Percentiles rank a stretch among this genome's conserved stretches.
phyloP scores from a whole-genome alignment of 2,329 filamentous ascomycete genomes.

The Colletotrichum camelliae region DNA sequence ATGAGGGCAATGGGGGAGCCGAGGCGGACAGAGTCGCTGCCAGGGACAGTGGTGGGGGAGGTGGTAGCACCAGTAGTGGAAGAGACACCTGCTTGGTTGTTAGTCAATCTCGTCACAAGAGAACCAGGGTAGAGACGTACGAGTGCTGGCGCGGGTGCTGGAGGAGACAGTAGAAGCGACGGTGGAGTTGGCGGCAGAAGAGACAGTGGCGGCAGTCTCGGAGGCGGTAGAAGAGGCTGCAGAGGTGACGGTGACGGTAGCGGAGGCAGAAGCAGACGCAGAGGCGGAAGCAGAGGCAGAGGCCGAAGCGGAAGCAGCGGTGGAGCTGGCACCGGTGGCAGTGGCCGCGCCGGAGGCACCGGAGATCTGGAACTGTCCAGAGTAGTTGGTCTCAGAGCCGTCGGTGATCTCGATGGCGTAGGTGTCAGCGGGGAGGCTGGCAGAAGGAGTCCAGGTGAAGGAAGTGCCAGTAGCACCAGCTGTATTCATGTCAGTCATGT shows the following conservation, averaged over 20 bases:
- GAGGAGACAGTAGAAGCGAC: constrained; percentile 16
- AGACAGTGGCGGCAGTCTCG: constrained; percentile 15
- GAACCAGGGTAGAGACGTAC: not conserved
- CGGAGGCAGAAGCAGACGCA: constrained; percentile 17
- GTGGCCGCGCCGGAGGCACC: constrained; percentile 26
- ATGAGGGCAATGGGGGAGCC: constrained; percentile 46
- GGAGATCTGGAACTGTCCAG: constrained; percentile 39
- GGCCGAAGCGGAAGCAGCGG: constrained; percentile 14
- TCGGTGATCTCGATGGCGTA: constrained; percentile 55
- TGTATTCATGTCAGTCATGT: constrained; percentile 21
- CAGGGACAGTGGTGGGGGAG: constrained; percentile 35
- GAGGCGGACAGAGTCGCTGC: constrained; percentile 28
- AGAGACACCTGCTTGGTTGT: constrained; percentile 20
- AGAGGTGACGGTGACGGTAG: constrained; percentile 20
- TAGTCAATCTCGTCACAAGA: not conserved
- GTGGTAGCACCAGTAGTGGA: constrained; percentile 36
- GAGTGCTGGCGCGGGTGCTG: constrained; percentile 20
- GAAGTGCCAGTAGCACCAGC: constrained; percentile 37
- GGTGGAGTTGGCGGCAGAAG: constrained; percentile 9
- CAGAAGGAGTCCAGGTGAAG: constrained; percentile 43
- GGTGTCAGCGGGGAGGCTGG: constrained; percentile 39
- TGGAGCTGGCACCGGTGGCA: constrained; percentile 18
- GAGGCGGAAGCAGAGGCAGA: constrained; percentile 20
- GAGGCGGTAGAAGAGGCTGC: constrained; percentile 17
- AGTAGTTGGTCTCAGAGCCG: constrained; percentile 47